These are phyloP conservation scores for Xylariaceae sp. DNA, from an alignment of 2,329 filamentous ascomycete species.

Conservation along the genomic window DNA sequence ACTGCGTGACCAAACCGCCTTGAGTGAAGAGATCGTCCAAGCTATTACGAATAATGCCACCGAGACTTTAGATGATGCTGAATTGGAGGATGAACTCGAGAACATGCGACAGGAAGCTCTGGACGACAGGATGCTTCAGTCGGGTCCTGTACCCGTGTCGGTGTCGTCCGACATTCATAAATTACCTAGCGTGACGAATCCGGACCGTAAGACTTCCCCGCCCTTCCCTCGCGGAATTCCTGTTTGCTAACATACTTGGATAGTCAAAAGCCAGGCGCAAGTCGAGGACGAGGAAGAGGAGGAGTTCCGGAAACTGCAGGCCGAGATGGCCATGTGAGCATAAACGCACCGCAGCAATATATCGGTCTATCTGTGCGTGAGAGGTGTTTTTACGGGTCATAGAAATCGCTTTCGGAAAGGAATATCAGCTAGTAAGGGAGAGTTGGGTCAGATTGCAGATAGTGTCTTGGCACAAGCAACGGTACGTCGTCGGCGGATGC, in stretches of 20 bases:
- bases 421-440: constrained; percentile 6
- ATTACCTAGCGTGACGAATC: constrained; percentile 69
- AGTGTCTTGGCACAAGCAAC: constrained; percentile 8
- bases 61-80: constrained; percentile 75
- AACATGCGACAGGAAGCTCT: constrained; percentile 85
- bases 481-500: constrained; percentile 6
- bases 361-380: constrained; percentile 12
- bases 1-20: constrained; percentile 83
- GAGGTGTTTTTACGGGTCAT: constrained; percentile 14
- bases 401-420: constrained; percentile 15
- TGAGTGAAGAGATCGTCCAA: constrained; percentile 87
- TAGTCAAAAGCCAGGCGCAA: constrained; percentile 50
- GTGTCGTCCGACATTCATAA: constrained; percentile 59
- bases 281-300: constrained; percentile 92
- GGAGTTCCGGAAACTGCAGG: constrained; percentile 86
- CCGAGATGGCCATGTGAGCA: constrained; percentile 89
- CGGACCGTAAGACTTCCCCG: constrained; percentile 63
- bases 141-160: constrained; percentile 73
- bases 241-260: constrained; percentile 17
- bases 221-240: neutral
- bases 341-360: neutral
- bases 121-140: constrained; percentile 90
- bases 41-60: constrained; percentile 71
- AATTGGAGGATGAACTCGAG: constrained; percentile 81
- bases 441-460: constrained; percentile 13